These are phyloP conservation scores for Brassica nigra DNA, from an alignment of 345 rosid species.

Conservation along the genomic window DNA sequence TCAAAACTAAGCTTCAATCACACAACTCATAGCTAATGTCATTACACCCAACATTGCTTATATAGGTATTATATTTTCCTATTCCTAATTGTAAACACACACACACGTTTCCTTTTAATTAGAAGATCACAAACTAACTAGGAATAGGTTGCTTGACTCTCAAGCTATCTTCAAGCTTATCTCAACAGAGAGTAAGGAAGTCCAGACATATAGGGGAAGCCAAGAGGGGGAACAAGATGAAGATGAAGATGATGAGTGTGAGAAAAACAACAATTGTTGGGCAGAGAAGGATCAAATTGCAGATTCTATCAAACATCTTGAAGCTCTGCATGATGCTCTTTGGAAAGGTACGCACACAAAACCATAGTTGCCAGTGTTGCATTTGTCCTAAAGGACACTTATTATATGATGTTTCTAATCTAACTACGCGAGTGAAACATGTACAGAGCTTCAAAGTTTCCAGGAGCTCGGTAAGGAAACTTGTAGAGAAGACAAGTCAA, in stretches of 20 bases:
- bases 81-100: too few relatives aligned
- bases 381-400: background rate
- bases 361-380: background rate
- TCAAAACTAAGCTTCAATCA: too few relatives aligned
- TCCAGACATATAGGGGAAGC: slow-evolving; percentile 46
- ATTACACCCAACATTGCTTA: too few relatives aligned
- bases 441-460: slow-evolving; percentile 63
- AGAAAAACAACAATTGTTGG: slow-evolving; percentile 31
- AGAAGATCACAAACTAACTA: too few relatives aligned
- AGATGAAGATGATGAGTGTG: slow-evolving; percentile 46
- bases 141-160: too few relatives aligned
- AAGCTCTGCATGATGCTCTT: slow-evolving; percentile 68
- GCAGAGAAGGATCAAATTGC: slow-evolving; percentile 59
- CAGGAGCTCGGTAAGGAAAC: slow-evolving; percentile 53
- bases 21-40: too few relatives aligned
- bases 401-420: background rate
- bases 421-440: slow-evolving; percentile 18
- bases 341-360: slow-evolving; percentile 54
- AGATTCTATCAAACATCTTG: slow-evolving; percentile 58
- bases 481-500: slow-evolving; percentile 28
- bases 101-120: too few relatives aligned
- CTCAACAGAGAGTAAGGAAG: slow-evolving; percentile 41
- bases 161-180: too few relatives aligned
- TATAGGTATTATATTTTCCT: too few relatives aligned
- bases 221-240: slow-evolving; percentile 47